A percentile compares a stretch with the other conserved stretches of the same genome.
These are phyloP conservation scores for Starmerella sp. DNA, from an alignment of 805 yeast genomes.

Conservation along the genomic window DNA sequence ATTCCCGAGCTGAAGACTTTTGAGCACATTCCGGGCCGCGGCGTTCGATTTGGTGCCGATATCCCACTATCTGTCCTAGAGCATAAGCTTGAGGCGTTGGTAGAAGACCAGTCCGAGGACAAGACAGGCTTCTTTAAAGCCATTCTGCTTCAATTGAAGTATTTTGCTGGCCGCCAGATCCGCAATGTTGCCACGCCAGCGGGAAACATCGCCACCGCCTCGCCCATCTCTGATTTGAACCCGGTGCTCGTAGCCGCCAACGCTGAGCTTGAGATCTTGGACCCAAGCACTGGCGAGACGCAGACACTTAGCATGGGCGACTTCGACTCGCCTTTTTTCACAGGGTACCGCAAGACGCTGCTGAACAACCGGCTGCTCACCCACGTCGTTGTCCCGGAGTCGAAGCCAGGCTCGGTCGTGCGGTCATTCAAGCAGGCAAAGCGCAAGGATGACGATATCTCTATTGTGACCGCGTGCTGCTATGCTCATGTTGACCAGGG, in stretches of 20 bases:
- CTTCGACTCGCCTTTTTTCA: conserved; percentile 30
- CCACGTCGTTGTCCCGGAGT: conserved; percentile 34
- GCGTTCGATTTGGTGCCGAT: conserved; percentile 37
- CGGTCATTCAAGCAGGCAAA: conserved; percentile 38
- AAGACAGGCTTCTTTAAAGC: conserved; percentile 32
- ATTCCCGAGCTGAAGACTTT: conserved; percentile 32
- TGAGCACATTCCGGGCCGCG: conserved; percentile 32
- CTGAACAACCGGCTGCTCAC: conserved; percentile 32
- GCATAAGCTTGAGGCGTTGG: conserved; percentile 28
- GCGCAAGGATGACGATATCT: conserved; percentile 41
- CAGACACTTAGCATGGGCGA: conserved; percentile 30
- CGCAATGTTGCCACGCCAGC: conserved; percentile 42
- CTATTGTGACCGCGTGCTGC: conserved; percentile 38
- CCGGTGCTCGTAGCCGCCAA: conserved; percentile 37
- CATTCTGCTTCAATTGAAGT: conserved; percentile 34
- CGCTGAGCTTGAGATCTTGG: conserved; percentile 32
- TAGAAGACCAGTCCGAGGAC: conserved; percentile 19
- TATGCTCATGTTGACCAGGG: conserved; percentile 22
- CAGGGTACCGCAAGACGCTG: conserved; percentile 35
- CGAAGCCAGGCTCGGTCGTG: conserved; percentile 31
- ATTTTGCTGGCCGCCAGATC: conserved; percentile 41
- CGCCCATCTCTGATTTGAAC: conserved; percentile 40
- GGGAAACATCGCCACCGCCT: conserved; percentile 40
- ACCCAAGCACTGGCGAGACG: conserved; percentile 25
- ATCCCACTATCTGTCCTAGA: conserved; percentile 35